A percentile compares a stretch with the other conserved stretches of the same genome.
phyloP scores from a whole-genome alignment of 1,139 yeast genomes.

The Suhomyces maxii region DNA sequence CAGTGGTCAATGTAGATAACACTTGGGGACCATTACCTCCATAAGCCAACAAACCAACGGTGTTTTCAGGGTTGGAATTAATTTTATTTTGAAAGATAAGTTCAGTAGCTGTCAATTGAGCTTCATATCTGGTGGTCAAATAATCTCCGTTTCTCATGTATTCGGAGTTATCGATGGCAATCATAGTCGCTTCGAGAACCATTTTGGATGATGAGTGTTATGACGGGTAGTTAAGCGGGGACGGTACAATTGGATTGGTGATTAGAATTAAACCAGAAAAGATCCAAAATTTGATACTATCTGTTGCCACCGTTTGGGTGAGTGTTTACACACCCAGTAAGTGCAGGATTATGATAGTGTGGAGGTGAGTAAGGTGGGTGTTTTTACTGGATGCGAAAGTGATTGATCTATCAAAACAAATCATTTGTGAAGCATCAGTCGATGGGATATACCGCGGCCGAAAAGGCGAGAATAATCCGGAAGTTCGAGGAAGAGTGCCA shows the following conservation, averaged over 20 bases:
- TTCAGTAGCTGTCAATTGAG: conserved; percentile 92
- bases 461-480: conserved; percentile 38
- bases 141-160: conserved; percentile 95
- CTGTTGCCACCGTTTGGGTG: conserved; percentile 10
- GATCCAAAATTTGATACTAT: too few species aligned
- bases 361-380: too few species aligned
- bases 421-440: too few species aligned
- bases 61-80: conserved; percentile 87
- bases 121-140: conserved; percentile 84
- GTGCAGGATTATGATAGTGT: conserved; percentile 8
- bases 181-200: conserved; percentile 96
- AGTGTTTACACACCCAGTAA: not conserved
- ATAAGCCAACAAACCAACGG: conserved; percentile 86
- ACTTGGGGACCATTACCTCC: conserved; percentile 88
- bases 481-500: conserved; percentile 25
- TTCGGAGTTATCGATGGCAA: conserved; percentile 93
- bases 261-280: too few species aligned
- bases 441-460: conserved; percentile 30
- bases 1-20: conserved; percentile 82
- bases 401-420: conserved; percentile 2
- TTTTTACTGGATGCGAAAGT: not conserved
- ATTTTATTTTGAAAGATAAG: conserved; percentile 83
- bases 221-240: not conserved
- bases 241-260: not conserved
- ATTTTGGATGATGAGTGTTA: conserved; percentile 32